Conservation (phyloP, 2,329 filamentous ascomycete species). For the Trichoderma atrobrunneum region DNA sequence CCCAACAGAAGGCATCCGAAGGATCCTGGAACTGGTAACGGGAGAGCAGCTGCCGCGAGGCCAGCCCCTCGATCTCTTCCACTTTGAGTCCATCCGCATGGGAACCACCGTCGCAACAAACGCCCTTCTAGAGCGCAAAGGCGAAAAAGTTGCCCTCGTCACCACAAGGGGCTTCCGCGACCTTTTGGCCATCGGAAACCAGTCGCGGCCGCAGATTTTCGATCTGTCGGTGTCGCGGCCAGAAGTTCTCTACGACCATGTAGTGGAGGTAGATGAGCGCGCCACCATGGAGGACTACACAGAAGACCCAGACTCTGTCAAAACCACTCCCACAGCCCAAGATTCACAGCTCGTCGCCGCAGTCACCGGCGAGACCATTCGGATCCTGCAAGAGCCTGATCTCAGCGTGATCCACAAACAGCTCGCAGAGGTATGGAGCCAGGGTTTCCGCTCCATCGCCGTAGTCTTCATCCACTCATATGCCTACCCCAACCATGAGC, state of each 20-base stretch:
- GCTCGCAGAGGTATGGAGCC: slow-evolving; percentile 58
- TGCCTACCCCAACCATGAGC: slow-evolving; percentile 55
- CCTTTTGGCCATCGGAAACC: slow-evolving; percentile 69
- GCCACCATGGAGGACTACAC: slow-evolving; percentile 72
- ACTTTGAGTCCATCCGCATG: slow-evolving; percentile 68
- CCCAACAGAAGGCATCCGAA: slow-evolving; percentile 68
- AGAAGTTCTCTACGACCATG: slow-evolving; percentile 65
- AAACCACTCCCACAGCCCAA: slow-evolving; percentile 44
- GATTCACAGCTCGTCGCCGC: slow-evolving; percentile 62
- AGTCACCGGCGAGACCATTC: slow-evolving; percentile 65
- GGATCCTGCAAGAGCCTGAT: slow-evolving; percentile 61
- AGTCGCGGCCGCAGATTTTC: slow-evolving; percentile 70
- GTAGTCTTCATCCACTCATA: slow-evolving; percentile 75
- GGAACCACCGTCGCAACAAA: slow-evolving; percentile 80
- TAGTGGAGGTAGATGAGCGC: slow-evolving; percentile 72
- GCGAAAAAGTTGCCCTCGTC: slow-evolving; percentile 67
- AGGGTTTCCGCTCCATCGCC: slow-evolving; percentile 51
- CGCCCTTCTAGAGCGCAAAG: slow-evolving; percentile 71
- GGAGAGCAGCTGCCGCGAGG: slow-evolving; percentile 34
- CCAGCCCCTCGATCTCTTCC: slow-evolving; percentile 34
- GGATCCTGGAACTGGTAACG: slow-evolving; percentile 37
- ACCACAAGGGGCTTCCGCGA: slow-evolving; percentile 72
- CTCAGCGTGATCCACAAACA: slow-evolving; percentile 52
- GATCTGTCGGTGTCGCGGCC: slow-evolving; percentile 67
- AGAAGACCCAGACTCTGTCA: slow-evolving; percentile 56